Percentiles rank a stretch among this genome's conserved stretches.
These are phyloP conservation scores for Croton setiger DNA, from an alignment of 441 rosid species.

Conservation along the genomic window DNA sequence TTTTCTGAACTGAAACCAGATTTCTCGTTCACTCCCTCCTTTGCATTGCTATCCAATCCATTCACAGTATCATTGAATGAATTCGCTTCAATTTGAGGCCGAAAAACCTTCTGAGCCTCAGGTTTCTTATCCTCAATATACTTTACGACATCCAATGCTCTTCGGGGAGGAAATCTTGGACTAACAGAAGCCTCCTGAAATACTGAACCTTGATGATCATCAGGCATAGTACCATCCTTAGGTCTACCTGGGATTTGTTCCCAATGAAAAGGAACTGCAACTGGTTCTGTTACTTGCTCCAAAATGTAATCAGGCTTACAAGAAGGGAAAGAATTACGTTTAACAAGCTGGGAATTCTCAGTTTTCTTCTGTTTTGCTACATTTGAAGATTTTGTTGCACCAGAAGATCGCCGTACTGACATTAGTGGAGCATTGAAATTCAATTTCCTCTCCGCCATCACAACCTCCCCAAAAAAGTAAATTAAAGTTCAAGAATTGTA, in stretches of 20 bases:
- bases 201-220: slow-evolving; percentile 25
- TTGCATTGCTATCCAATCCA: slow-evolving; percentile 27
- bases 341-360: slow-evolving; percentile 27
- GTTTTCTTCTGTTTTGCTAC: slow-evolving; percentile 26
- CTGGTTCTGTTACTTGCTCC: slow-evolving; percentile 80
- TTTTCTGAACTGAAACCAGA: slow-evolving; percentile 22
- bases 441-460: slow-evolving; percentile 69
- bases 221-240: slow-evolving; percentile 35
- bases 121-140: slow-evolving; percentile 24
- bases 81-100: slow-evolving; percentile 15
- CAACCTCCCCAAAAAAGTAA: slow-evolving; percentile 8
- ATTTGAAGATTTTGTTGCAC: slow-evolving; percentile 24
- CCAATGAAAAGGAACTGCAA: slow-evolving; percentile 85
- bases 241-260: slow-evolving; percentile 84
- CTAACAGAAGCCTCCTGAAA: slow-evolving; percentile 23
- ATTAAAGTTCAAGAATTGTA: slow-evolving; percentile 15
- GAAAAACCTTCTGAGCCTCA: slow-evolving; percentile 19
- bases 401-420: slow-evolving; percentile 63
- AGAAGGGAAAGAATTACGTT: slow-evolving; percentile 26
- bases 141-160: slow-evolving; percentile 24
- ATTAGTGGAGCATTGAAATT: slow-evolving; percentile 75
- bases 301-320: slow-evolving; percentile 27
- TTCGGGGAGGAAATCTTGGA: slow-evolving; percentile 41
- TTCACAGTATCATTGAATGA: slow-evolving; percentile 15
- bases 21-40: slow-evolving; percentile 24